Evolutionary conservation across 345 rosid genomes (phyloP).

Genomic region (Litchi chinensis): DNA sequence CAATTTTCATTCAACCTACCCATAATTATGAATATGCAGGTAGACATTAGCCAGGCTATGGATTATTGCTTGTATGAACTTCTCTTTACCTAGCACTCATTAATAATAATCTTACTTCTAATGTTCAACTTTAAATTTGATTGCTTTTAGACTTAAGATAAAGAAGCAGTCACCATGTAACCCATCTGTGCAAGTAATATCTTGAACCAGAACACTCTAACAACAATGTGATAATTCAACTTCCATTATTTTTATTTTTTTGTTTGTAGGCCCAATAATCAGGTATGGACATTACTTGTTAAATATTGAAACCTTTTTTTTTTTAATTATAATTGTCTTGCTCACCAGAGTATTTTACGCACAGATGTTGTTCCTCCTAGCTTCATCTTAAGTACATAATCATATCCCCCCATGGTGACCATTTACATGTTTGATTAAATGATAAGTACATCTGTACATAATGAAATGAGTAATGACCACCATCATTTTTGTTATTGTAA

Average conservation of each 20-base stretch:
- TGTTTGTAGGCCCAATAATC: too few species aligned
- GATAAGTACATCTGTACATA: not conserved
- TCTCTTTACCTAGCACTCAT: slow-evolving; percentile 3
- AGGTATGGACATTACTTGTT: too few species aligned
- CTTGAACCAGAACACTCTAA: not conserved
- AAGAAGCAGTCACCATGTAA: slow-evolving; percentile 14
- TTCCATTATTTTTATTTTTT: too few species aligned
- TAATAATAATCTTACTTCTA: not conserved
- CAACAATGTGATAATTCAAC: too few species aligned
- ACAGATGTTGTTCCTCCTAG: too few species aligned
- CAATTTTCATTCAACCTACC: not conserved
- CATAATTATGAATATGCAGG: not conserved
- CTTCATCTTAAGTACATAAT: too few species aligned
- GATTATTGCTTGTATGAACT: not conserved
- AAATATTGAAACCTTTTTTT: too few species aligned
- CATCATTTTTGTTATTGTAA: not conserved
- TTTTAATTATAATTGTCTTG: too few species aligned
- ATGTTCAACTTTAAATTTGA: slow-evolving; percentile 1
- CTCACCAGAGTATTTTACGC: too few species aligned
- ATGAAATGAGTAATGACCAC: too few species aligned
- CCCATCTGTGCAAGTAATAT: slow-evolving; percentile 8
- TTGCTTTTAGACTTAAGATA: slow-evolving; percentile 24
- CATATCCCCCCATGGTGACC: too few species aligned
- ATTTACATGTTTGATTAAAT: not conserved
- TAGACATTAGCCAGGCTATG: not conserved